A percentile compares a stretch with the other conserved stretches of the same genome.
phyloP scores from a whole-genome alignment of 331 rosid genomes.

The Dryas integrifolia region DNA sequence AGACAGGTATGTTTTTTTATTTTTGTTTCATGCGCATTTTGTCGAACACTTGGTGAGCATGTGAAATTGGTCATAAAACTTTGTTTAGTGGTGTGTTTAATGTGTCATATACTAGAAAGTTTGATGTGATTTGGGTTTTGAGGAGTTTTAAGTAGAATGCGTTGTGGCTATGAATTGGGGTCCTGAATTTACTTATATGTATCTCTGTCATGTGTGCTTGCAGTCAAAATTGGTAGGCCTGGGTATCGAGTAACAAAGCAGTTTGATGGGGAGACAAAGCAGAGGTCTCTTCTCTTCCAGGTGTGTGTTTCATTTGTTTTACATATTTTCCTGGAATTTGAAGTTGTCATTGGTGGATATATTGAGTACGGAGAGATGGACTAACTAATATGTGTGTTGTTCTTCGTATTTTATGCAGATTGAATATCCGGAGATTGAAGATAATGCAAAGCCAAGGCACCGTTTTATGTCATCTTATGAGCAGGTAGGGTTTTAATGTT shows the following conservation, averaged over 20 bases:
- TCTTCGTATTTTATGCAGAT: conserved; percentile 45
- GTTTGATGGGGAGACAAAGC: conserved; percentile 85
- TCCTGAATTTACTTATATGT: neutral
- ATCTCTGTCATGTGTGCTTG: conserved; percentile 14
- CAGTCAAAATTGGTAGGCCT: conserved; percentile 96
- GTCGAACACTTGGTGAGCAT: neutral
- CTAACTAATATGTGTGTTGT: neutral
- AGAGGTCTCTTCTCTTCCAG: conserved; percentile 94
- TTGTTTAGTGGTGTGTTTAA: neutral
- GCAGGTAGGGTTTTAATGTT: conserved; percentile 54
- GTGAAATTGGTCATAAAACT: neutral
- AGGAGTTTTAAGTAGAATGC: neutral
- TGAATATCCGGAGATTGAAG: conserved; percentile 99
- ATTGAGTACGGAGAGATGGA: neutral
- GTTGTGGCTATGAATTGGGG: neutral
- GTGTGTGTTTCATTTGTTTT: conserved; percentile 30
- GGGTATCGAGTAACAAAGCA: conserved; percentile 95
- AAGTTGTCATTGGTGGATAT: neutral
- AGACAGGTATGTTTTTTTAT: conserved; percentile 44
- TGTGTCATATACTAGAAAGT: neutral
- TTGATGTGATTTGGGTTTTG: neutral
- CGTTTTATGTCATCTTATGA: conserved; percentile 97
- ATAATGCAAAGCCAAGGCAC: conserved; percentile 83
- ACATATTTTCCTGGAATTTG: neutral
- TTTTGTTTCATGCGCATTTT: neutral